Conservation (phyloP, 345 rosid genomes). For the Camelina sativa region DNA sequence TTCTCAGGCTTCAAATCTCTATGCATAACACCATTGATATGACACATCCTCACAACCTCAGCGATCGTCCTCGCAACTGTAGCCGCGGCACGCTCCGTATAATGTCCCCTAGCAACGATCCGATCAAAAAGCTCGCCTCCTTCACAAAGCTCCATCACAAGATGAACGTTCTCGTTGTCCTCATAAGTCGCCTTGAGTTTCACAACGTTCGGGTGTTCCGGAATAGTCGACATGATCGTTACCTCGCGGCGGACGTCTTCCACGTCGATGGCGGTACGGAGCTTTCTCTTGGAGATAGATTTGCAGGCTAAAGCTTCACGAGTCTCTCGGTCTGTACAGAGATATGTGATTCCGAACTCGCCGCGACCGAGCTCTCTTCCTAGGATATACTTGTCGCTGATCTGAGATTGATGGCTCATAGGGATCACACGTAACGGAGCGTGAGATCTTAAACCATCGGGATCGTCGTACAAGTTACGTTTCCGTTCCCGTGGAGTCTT, state of each 20-base stretch:
- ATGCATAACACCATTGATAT: slow-evolving; percentile 93
- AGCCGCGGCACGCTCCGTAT: slow-evolving; percentile 94
- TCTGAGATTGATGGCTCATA: slow-evolving; percentile 68
- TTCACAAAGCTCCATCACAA: slow-evolving; percentile 96
- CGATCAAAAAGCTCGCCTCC: slow-evolving; percentile 96
- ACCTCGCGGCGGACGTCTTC: slow-evolving; percentile 96
- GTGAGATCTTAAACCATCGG: slow-evolving; percentile 50
- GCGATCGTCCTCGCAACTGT: slow-evolving; percentile 75
- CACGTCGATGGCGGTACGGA: slow-evolving; percentile 83
- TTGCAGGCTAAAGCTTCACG: slow-evolving; percentile 83
- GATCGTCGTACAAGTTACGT: slow-evolving; percentile 51
- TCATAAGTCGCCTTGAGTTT: slow-evolving; percentile 91
- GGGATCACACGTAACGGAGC: slow-evolving; percentile 78
- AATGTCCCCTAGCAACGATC: slow-evolving; percentile 96
- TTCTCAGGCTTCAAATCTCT: slow-evolving; percentile 97
- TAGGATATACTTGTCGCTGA: slow-evolving; percentile 82
- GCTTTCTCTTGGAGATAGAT: slow-evolving; percentile 85
- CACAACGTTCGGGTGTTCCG: slow-evolving; percentile 80
- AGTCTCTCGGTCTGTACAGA: slow-evolving; percentile 87
- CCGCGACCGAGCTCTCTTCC: slow-evolving; percentile 95
- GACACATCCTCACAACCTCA: slow-evolving; percentile 94
- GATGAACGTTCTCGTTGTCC: slow-evolving; percentile 88
- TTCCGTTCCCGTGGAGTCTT: slow-evolving; percentile 42
- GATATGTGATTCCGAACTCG: slow-evolving; percentile 90
- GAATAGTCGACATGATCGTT: slow-evolving; percentile 85